These are phyloP conservation scores for Fusarium xylarioides DNA, from an alignment of 2,329 filamentous ascomycete species.

Conservation along the genomic window DNA sequence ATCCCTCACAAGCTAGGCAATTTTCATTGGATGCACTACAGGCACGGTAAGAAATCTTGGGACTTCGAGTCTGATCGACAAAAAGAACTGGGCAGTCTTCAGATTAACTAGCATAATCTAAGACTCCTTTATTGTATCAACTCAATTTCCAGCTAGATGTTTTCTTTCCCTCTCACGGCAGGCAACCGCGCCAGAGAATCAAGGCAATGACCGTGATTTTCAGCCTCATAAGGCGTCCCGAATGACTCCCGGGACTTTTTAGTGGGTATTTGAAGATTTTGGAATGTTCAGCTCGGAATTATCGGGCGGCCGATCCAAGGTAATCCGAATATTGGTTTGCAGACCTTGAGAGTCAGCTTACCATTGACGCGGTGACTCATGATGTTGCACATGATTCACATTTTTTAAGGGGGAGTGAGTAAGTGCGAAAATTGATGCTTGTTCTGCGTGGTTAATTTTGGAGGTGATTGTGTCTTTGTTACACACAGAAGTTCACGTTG, in stretches of 20 bases:
- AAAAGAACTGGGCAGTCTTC: accelerated
- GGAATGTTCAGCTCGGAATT: conserved; percentile 9
- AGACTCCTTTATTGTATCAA: accelerated
- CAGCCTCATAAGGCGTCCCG: conserved; percentile 3
- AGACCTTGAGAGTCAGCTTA: neutral
- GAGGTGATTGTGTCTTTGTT: neutral
- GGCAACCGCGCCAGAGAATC: neutral
- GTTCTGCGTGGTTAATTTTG: too few relatives aligned
- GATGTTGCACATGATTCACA: neutral
- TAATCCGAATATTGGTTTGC: neutral
- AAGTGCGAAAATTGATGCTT: accelerated
- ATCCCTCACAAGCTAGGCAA: neutral
- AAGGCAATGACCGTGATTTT: neutral
- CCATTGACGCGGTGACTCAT: neutral
- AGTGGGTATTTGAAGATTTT: neutral
- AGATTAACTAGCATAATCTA: too few relatives aligned
- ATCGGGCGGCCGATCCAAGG: neutral
- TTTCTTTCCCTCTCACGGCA: neutral
- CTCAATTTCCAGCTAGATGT: accelerated
- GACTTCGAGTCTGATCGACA: accelerated
- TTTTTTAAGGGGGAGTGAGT: accelerated
- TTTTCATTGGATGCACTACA: too few relatives aligned
- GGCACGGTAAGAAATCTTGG: neutral
- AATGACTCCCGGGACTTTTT: neutral
- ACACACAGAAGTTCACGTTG: neutral